Conservation (phyloP, 1,284 basidiomycete species). For the Trametes pubescens region DNA sequence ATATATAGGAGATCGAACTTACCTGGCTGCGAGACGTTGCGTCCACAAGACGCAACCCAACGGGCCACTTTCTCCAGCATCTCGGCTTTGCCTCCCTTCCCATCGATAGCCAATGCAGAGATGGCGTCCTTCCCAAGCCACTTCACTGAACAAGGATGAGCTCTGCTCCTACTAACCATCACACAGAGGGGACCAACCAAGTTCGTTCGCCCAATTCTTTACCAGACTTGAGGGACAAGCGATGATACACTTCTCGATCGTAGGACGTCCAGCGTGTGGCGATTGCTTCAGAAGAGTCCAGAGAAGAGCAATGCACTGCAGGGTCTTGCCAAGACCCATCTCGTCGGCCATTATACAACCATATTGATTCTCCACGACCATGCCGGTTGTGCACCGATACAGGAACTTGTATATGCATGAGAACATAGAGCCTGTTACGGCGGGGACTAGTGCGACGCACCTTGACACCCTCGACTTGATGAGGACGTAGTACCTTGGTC, state of each 20-base stretch:
- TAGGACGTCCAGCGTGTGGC: constrained; percentile 83
- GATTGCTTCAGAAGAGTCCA: constrained; percentile 99
- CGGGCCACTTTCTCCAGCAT: constrained; percentile 81
- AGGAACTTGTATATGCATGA: constrained; percentile 70
- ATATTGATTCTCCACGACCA: constrained; percentile 91
- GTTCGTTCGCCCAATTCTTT: constrained; percentile 98
- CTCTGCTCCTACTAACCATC: neutral
- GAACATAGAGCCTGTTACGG: constrained; percentile 1
- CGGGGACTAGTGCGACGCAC: constrained; percentile 52
- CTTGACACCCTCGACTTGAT: constrained; percentile 99
- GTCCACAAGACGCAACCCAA: constrained; percentile 88
- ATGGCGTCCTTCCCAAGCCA: constrained; percentile 92
- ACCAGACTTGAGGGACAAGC: constrained; percentile 97
- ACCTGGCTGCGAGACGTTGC: constrained; percentile 92
- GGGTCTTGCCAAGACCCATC: constrained; percentile 97
- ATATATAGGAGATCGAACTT: constrained; percentile 30
- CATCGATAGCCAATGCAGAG: constrained; percentile 86
- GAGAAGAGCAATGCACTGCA: constrained; percentile 96
- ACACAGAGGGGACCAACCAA: constrained; percentile 61
- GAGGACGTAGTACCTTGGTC: constrained; percentile 89
- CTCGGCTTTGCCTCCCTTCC: constrained; percentile 87
- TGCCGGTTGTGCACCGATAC: constrained; percentile 94
- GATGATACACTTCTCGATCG: constrained; percentile 98
- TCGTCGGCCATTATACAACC: constrained; percentile 99
- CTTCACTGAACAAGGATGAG: constrained; percentile 65